A percentile compares a stretch with the other conserved stretches of the same genome.
These are phyloP conservation scores for Aspergillus sp. DNA, from an alignment of 2,329 filamentous ascomycete species.

Conservation along the genomic window DNA sequence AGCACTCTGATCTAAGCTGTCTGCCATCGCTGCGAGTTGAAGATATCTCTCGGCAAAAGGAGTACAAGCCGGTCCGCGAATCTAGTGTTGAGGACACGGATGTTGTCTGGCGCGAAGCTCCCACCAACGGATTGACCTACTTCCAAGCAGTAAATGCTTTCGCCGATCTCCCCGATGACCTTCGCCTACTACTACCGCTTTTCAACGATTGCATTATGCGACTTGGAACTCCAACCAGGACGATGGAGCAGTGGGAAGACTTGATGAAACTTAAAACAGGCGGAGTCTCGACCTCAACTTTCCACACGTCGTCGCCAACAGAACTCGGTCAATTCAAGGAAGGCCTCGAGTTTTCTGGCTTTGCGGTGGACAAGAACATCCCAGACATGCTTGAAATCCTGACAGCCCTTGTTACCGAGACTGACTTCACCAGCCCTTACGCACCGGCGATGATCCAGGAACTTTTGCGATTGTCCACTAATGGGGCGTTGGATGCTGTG, in stretches of 20 bases:
- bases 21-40: conserved; percentile 83
- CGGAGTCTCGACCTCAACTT: conserved; percentile 80
- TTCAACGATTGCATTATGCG: conserved; percentile 94
- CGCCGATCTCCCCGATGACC: conserved; percentile 75
- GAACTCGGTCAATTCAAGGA: conserved; percentile 72
- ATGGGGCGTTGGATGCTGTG: conserved; percentile 87
- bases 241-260: conserved; percentile 94
- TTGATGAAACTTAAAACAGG: conserved; percentile 95
- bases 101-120: conserved; percentile 86
- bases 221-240: conserved; percentile 80
- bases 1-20: conserved; percentile 80
- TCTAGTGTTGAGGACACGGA: conserved; percentile 61
- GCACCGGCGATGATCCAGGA: conserved; percentile 81
- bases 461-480: conserved; percentile 80
- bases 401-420: conserved; percentile 76
- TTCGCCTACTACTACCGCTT: conserved; percentile 79
- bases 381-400: conserved; percentile 88
- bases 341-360: conserved; percentile 80
- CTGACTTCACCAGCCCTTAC: conserved; percentile 81
- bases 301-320: conserved; percentile 74
- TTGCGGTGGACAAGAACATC: conserved; percentile 85
- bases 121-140: conserved; percentile 94
- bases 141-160: conserved; percentile 85
- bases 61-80: conserved; percentile 66
- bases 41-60: conserved; percentile 80